Conservation (phyloP, 2,329 filamentous ascomycete species). For the Ascochyta rabiei region DNA sequence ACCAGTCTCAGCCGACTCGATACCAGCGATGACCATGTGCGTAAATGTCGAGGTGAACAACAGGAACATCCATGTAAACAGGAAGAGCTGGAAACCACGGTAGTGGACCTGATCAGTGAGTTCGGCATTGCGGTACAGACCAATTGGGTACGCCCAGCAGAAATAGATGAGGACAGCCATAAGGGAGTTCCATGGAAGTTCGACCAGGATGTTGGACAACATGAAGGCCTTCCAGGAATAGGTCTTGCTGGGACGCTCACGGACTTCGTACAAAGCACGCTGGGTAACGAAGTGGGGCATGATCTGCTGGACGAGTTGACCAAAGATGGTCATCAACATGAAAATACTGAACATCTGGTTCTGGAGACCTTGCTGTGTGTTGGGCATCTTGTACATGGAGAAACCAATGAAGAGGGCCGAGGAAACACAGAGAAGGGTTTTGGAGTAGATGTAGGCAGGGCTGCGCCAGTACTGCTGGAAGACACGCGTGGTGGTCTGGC, state of each 20-base stretch:
- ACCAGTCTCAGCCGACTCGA: slow-evolving; percentile 75
- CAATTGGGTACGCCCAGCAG: slow-evolving; percentile 86
- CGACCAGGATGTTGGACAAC: slow-evolving; percentile 80
- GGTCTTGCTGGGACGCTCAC: slow-evolving; percentile 81
- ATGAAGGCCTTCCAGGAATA: slow-evolving; percentile 89
- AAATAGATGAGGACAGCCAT: slow-evolving; percentile 79
- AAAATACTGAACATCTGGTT: slow-evolving; percentile 89
- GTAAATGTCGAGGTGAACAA: slow-evolving; percentile 83
- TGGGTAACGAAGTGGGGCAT: slow-evolving; percentile 89
- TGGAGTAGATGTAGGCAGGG: slow-evolving; percentile 87
- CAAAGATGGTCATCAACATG: slow-evolving; percentile 81
- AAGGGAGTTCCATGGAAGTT: slow-evolving; percentile 82
- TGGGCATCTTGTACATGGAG: slow-evolving; percentile 75
- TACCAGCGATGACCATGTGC: slow-evolving; percentile 75
- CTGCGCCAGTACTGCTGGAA: slow-evolving; percentile 94
- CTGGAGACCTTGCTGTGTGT: slow-evolving; percentile 77
- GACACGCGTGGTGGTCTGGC: slow-evolving; percentile 72
- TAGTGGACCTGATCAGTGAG: slow-evolving; percentile 66
- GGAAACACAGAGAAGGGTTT: slow-evolving; percentile 69
- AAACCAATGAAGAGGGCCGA: slow-evolving; percentile 80
- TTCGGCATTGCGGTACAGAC: slow-evolving; percentile 73
- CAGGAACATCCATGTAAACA: slow-evolving; percentile 76
- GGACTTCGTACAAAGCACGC: slow-evolving; percentile 80
- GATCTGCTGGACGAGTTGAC: slow-evolving; percentile 76
- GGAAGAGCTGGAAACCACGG: slow-evolving; percentile 79